Percentiles rank a stretch among this genome's conserved stretches.
These are phyloP conservation scores for Naganishia vishniacii DNA, from an alignment of 768 basidiomycete species.

Conservation along the genomic window DNA sequence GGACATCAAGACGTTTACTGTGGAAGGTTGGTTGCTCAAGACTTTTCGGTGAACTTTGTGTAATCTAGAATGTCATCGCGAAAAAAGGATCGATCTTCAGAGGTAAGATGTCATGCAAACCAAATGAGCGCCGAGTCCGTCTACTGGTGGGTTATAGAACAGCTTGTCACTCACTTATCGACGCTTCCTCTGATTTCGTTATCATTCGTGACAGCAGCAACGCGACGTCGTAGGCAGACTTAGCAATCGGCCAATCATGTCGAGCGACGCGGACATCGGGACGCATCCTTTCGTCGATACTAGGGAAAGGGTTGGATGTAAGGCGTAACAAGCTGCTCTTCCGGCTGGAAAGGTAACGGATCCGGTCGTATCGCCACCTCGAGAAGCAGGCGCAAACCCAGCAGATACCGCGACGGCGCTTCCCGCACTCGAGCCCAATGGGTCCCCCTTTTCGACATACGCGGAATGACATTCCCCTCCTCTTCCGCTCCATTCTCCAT, in stretches of 20 bases:
- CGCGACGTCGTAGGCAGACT: constrained; percentile 15
- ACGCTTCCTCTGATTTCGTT: background rate
- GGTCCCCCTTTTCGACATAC: background rate
- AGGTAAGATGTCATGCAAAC: too few species aligned
- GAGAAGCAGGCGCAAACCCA: constrained; percentile 7
- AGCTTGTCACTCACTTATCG: background rate
- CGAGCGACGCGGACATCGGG: background rate
- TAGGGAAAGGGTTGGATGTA: background rate
- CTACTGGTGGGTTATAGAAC: background rate
- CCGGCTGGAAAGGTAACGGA: background rate
- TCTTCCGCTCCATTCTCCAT: constrained; percentile 10
- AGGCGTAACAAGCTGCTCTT: background rate
- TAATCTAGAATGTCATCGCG: too few species aligned
- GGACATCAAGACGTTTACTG: too few species aligned
- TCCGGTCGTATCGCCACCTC: constrained; percentile 18
- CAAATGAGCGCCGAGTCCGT: too few species aligned
- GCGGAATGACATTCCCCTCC: constrained; percentile 1
- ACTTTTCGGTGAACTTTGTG: background rate
- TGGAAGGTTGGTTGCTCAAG: too few species aligned
- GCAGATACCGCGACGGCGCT: constrained; percentile 13
- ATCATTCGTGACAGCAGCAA: background rate
- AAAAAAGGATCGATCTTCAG: too few species aligned
- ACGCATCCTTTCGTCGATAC: background rate
- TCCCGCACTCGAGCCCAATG: constrained; percentile 5
- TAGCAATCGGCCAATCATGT: constrained; percentile 11